These are phyloP conservation scores for Cryptococcus sp. DNA, from an alignment of 1,284 basidiomycete species.

Conservation along the genomic window DNA sequence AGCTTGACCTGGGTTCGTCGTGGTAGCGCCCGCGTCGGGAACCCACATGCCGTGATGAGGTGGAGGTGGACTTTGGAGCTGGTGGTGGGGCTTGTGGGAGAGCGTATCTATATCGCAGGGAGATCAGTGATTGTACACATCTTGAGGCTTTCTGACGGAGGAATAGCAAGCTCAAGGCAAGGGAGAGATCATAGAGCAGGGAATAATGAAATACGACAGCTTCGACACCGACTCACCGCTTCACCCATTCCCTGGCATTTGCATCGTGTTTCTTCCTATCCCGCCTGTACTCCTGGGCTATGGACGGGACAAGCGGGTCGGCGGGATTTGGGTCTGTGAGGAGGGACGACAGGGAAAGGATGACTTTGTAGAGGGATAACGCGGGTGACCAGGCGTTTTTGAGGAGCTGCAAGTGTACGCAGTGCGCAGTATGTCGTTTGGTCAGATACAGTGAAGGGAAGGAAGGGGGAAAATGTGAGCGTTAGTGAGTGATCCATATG, in stretches of 20 bases:
- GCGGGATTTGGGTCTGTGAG: constrained; percentile 84
- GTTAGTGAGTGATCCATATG: too few species aligned
- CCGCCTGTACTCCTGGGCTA: constrained; percentile 82
- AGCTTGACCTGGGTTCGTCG: constrained; percentile 16
- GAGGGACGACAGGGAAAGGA: constrained; percentile 81
- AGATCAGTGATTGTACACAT: too few species aligned
- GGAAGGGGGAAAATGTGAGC: neutral
- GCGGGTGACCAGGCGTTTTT: constrained; percentile 90
- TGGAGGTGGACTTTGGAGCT: too few species aligned
- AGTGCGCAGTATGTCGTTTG: neutral
- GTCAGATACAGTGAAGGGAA: constrained; percentile 5
- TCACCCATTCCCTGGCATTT: constrained; percentile 90
- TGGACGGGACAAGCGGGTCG: constrained; percentile 55
- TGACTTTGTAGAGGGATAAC: constrained; percentile 84
- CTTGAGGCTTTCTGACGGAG: too few species aligned
- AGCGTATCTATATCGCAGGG: too few species aligned
- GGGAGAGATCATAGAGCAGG: too few species aligned
- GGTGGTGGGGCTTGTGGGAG: too few species aligned
- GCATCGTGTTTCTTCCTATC: constrained; percentile 86
- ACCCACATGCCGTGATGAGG: constrained; percentile 60
- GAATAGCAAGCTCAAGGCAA: too few species aligned
- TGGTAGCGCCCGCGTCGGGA: constrained; percentile 30
- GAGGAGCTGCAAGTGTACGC: constrained; percentile 65
- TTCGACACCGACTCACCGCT: constrained; percentile 66
- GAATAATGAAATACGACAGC: too few species aligned